Evolutionary conservation across 805 yeast species (phyloP).

Genomic region (Naumovozyma baii): DNA sequence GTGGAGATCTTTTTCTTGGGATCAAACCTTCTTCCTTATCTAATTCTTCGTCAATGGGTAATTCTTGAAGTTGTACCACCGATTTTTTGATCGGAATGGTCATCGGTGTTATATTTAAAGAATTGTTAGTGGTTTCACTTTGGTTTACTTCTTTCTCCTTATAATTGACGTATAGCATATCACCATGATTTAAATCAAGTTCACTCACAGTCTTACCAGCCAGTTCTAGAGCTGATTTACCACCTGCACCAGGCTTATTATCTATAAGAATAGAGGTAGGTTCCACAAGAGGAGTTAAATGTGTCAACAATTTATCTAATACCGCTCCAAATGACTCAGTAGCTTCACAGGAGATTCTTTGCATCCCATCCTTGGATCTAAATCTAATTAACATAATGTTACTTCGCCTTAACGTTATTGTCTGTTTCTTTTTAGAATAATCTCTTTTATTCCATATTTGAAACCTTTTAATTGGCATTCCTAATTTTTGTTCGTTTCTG

Average conservation of each 20-base stretch:
- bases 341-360: conserved; percentile 48
- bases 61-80: too few species aligned
- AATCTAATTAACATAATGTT: conserved; percentile 55
- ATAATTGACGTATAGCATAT: conserved; percentile 41
- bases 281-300: conserved; percentile 18
- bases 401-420: neutral
- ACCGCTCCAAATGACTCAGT: conserved; percentile 37
- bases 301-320: conserved; percentile 32
- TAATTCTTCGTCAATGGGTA: conserved; percentile 55
- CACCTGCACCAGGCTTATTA: conserved; percentile 21
- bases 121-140: neutral
- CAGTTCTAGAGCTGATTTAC: conserved; percentile 20
- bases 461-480: neutral
- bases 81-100: neutral
- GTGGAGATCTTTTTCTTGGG: conserved; percentile 44
- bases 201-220: conserved; percentile 28
- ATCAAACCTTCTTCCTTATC: conserved; percentile 68
- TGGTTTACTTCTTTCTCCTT: conserved; percentile 7
- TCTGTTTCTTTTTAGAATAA: too few species aligned
- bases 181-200: conserved; percentile 53
- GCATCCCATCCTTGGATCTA: conserved; percentile 76
- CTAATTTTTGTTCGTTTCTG: conserved; percentile 1
- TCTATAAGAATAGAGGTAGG: conserved; percentile 22
- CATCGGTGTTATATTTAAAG: neutral
- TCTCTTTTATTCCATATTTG: too few species aligned